Conservation (phyloP, 352 stramenopile species). For the Phytophthora pseudosyringae region DNA sequence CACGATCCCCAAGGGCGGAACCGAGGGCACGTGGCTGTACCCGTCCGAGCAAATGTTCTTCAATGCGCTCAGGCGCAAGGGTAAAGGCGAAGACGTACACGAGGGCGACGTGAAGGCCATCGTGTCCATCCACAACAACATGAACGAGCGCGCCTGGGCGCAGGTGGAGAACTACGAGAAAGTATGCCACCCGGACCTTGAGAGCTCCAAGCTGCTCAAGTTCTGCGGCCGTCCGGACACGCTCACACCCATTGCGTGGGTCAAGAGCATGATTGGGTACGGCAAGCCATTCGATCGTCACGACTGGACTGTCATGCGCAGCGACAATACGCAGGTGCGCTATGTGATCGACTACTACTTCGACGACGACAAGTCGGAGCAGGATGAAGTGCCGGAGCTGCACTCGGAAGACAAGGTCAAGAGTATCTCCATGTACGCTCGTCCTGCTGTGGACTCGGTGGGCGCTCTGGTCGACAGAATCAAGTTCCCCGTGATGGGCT, state of each 20-base stretch:
- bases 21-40: slow-evolving; percentile 97
- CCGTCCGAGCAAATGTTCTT: slow-evolving; percentile 99
- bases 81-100: slow-evolving; percentile 97
- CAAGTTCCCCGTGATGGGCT: slow-evolving; percentile 70
- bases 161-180: slow-evolving; percentile 98
- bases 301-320: slow-evolving; percentile 97
- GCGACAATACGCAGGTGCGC: slow-evolving; percentile 90
- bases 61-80: slow-evolving; percentile 98
- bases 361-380: slow-evolving; percentile 81
- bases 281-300: slow-evolving; percentile 97
- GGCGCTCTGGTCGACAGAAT: slow-evolving; percentile 76
- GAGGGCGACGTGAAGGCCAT: slow-evolving; percentile 95
- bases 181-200: slow-evolving; percentile 74
- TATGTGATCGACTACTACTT: slow-evolving; percentile 99
- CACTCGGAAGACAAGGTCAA: slow-evolving; percentile 86
- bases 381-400: slow-evolving; percentile 86
- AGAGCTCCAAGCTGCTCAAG: slow-evolving; percentile 93
- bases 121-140: slow-evolving; percentile 99
- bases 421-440: slow-evolving; percentile 90
- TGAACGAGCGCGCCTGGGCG: slow-evolving; percentile 99
- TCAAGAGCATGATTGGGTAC: slow-evolving; percentile 91
- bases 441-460: slow-evolving; percentile 85
- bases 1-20: slow-evolving; percentile 96
- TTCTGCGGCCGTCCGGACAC: slow-evolving; percentile 97
- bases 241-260: slow-evolving; percentile 93